A percentile compares a stretch with the other conserved stretches of the same genome.
Conservation (phyloP, 495 filamentous ascomycete genomes). For the Trichoderma virens region DNA sequence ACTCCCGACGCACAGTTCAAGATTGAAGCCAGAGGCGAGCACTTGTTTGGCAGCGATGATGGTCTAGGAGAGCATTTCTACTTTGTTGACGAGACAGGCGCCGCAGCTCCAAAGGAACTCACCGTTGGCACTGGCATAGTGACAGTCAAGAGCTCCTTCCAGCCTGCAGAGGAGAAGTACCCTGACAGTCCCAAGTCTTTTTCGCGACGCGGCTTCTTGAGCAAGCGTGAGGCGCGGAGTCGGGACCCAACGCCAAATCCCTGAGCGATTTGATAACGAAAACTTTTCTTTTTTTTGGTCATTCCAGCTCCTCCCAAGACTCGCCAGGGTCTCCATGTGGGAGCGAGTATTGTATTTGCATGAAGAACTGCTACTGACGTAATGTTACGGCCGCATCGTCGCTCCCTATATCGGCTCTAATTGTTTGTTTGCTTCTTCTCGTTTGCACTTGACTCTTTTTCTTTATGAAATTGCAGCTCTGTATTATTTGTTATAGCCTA, state of each 20-base stretch:
- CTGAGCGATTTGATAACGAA: constrained; percentile 10
- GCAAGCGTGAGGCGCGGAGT: constrained; percentile 43
- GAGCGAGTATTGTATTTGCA: not conserved
- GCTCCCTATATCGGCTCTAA: not conserved
- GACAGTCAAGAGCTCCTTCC: constrained; percentile 59
- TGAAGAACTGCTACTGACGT: not conserved
- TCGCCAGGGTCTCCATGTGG: no score
- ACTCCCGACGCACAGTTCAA: constrained; percentile 81
- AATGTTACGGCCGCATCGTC: not conserved
- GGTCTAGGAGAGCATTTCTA: constrained; percentile 77
- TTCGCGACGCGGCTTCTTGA: constrained; percentile 45
- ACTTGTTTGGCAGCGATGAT: constrained; percentile 72
- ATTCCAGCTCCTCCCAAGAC: no score
- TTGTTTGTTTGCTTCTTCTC: not conserved
- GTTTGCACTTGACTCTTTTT: not conserved
- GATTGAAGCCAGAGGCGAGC: constrained; percentile 73
- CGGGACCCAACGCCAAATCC: constrained; percentile 20
- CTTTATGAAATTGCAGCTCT: not conserved
- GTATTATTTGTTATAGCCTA: not conserved
- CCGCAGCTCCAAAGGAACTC: constrained; percentile 65
- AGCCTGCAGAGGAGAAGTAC: constrained; percentile 21
- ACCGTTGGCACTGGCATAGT: constrained; percentile 61
- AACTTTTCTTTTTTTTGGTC: not conserved
- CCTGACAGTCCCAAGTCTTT: constrained; percentile 45
- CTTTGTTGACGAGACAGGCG: constrained; percentile 77